Evolutionary conservation across 495 filamentous ascomycete species (phyloP).

Genomic region (Talaromyces thailandensis): DNA sequence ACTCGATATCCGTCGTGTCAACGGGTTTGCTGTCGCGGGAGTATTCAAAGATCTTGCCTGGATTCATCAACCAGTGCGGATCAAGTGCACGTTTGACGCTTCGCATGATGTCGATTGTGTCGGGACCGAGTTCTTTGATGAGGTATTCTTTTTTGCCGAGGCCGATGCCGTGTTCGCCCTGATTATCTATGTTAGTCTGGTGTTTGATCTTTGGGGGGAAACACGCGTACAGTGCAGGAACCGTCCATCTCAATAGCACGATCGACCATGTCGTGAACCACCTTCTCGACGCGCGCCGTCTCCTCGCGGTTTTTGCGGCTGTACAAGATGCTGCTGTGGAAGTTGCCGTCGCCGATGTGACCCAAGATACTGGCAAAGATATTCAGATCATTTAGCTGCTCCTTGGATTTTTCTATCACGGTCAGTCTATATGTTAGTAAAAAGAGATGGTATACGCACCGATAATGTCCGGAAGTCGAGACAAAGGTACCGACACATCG

Average conservation of each 20-base stretch:
- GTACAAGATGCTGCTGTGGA: slow-evolving; percentile 86
- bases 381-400: slow-evolving; percentile 76
- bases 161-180: slow-evolving; percentile 83
- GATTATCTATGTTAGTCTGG: neutral
- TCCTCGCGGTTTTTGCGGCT: slow-evolving; percentile 58
- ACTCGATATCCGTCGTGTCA: neutral
- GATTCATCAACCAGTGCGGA: slow-evolving; percentile 85
- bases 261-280: slow-evolving; percentile 83
- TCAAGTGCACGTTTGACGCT: slow-evolving; percentile 77
- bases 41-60: slow-evolving; percentile 77
- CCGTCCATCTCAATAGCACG: slow-evolving; percentile 87
- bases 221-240: slow-evolving; percentile 60
- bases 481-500: slow-evolving; percentile 85
- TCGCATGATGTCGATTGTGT: slow-evolving; percentile 79
- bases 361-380: slow-evolving; percentile 80
- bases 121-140: slow-evolving; percentile 70
- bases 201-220: neutral
- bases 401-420: slow-evolving; percentile 65
- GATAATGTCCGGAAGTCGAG: slow-evolving; percentile 78
- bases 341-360: slow-evolving; percentile 86
- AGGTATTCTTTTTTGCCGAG: slow-evolving; percentile 80
- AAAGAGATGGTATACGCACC: slow-evolving; percentile 23
- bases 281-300: slow-evolving; percentile 60
- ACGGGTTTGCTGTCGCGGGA: neutral
- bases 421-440: slow-evolving; percentile 8